Evolutionary conservation across 768 basidiomycete genomes (phyloP).

Genomic region (Kwoniella heveanensis): DNA sequence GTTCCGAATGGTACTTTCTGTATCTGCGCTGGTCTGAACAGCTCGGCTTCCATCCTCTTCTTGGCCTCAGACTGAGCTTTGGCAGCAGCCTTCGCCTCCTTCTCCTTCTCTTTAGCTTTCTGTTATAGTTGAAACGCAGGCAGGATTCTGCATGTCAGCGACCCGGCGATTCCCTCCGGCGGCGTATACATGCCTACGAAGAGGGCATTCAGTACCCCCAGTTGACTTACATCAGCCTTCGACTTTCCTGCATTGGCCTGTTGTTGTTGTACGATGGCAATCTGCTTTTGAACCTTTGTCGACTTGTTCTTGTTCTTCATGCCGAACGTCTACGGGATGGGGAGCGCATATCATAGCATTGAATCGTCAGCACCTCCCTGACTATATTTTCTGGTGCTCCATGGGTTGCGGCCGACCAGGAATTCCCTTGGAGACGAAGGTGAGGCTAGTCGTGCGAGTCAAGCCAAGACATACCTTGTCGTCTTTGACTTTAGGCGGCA

Average conservation of each 20-base stretch:
- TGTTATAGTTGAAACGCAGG: not conserved
- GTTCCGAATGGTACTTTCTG: conserved; percentile 81
- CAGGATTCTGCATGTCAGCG: not conserved
- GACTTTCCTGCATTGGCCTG: conserved; percentile 75
- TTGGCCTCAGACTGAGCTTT: conserved; percentile 50
- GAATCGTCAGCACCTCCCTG: not conserved
- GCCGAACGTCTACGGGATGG: conserved; percentile 56
- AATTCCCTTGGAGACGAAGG: no score
- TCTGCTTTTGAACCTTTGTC: conserved; percentile 83
- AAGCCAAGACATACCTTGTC: conserved; percentile 40
- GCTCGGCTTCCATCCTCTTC: conserved; percentile 71
- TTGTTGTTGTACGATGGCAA: conserved; percentile 78
- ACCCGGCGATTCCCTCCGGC: not conserved
- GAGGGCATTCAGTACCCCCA: not conserved
- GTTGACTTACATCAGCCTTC: conserved; percentile 60
- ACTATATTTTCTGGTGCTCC: no score
- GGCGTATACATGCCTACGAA: no score
- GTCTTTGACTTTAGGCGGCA: conserved; percentile 51
- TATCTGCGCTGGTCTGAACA: conserved; percentile 64
- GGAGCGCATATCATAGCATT: not conserved
- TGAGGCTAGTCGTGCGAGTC: not conserved
- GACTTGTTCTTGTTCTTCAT: conserved; percentile 67
- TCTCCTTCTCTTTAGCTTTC: conserved; percentile 79
- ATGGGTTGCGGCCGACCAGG: no score
- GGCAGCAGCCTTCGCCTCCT: conserved; percentile 52